Evolutionary conservation across 2,329 filamentous ascomycete genomes (phyloP).

Genomic region (Botrytis tulipae): DNA sequence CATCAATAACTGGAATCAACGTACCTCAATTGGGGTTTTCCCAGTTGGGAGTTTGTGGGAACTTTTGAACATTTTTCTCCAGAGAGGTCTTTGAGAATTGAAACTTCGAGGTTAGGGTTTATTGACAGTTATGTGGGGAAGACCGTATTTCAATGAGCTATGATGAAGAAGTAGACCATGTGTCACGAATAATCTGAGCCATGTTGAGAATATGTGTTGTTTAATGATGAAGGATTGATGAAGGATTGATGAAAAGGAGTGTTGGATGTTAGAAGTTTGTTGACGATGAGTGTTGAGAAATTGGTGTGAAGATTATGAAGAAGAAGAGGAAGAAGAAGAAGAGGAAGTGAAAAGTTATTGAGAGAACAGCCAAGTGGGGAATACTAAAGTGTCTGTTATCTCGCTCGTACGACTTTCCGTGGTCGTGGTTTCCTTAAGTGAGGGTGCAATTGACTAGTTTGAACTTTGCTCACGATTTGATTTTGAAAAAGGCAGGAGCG

Average conservation of each 20-base stretch:
- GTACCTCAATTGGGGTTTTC: not conserved
- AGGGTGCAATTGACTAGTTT: not conserved
- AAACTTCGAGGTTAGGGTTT: not conserved
- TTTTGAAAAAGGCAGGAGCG: not conserved
- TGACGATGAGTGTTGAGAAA: not conserved
- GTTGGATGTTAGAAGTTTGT: not conserved
- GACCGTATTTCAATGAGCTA: not conserved
- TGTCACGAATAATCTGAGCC: not conserved
- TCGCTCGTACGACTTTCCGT: not conserved
- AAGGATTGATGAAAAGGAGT: not conserved
- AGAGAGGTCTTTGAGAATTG: not conserved
- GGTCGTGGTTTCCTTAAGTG: not conserved
- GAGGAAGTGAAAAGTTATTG: not conserved
- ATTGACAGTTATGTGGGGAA: not conserved
- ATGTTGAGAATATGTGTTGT: not conserved
- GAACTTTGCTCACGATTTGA: not conserved
- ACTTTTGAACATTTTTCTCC: not conserved
- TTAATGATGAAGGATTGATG: not conserved
- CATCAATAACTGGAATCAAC: not conserved
- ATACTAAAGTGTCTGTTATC: not conserved
- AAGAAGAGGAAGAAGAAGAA: not conserved
- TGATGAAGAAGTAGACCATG: constrained; percentile 10
- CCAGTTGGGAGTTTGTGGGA: too few species aligned
- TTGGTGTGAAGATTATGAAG: not conserved
- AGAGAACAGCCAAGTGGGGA: not conserved